phyloP scores from a whole-genome alignment of 345 rosid species.

The Toxicodendron radicans region DNA sequence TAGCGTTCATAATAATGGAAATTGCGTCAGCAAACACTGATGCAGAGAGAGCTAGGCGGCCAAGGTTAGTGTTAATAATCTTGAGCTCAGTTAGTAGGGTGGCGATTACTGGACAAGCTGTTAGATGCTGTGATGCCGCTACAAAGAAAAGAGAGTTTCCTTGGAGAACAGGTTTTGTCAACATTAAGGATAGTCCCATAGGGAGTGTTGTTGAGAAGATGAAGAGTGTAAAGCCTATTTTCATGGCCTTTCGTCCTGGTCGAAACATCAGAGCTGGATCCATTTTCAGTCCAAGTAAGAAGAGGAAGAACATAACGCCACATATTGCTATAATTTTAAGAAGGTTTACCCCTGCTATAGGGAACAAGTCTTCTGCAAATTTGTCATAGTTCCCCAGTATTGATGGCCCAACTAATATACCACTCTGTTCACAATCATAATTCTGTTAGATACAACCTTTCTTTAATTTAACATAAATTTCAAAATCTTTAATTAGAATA shows the following conservation, averaged over 20 bases:
- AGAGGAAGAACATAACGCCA: constrained; percentile 33
- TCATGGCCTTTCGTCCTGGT: constrained; percentile 24
- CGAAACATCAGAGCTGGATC: constrained; percentile 20
- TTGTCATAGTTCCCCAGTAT: constrained; percentile 18
- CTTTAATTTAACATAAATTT: too few relatives aligned
- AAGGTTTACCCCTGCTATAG: constrained; percentile 10
- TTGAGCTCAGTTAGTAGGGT: constrained; percentile 38
- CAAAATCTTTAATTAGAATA: too few relatives aligned
- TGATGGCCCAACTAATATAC: constrained; percentile 39
- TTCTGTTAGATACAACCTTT: not conserved
- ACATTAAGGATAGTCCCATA: not conserved
- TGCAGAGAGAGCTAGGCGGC: constrained; percentile 38
- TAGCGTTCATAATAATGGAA: not conserved
- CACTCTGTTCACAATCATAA: constrained; percentile 27
- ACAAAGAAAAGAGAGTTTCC: not conserved
- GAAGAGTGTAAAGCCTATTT: constrained; percentile 26
- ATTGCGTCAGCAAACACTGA: constrained; percentile 30
- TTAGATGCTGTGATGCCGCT: constrained; percentile 26
- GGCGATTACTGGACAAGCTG: constrained; percentile 36
- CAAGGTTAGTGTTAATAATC: constrained; percentile 41
- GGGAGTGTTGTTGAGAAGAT: constrained; percentile 8
- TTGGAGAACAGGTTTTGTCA: not conserved
- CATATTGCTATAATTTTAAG: constrained; percentile 15
- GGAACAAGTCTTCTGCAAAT: constrained; percentile 19
- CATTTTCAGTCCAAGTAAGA: constrained; percentile 34